Percentiles rank a stretch among this genome's conserved stretches.
phyloP scores from a whole-genome alignment of 2,329 filamentous ascomycete species.

The Chlorencoelia australis region DNA sequence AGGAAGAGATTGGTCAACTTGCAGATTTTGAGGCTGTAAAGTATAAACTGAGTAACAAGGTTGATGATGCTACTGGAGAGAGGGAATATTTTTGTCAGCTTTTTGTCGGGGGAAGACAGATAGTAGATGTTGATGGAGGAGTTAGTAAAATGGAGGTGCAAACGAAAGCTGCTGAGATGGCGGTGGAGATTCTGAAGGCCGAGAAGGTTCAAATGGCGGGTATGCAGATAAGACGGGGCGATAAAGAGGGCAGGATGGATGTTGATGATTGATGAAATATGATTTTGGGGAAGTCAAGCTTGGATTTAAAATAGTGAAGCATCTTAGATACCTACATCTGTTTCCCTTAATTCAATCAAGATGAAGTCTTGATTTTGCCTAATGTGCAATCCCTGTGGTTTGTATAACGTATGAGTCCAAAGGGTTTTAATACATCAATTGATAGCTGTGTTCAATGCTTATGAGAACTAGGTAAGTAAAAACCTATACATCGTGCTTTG shows the following conservation, averaged over 20 bases:
- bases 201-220: not conserved
- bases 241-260: not conserved
- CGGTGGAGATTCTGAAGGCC: constrained; percentile 29
- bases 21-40: constrained; percentile 41
- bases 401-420: too few relatives aligned
- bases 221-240: not conserved
- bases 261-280: too few relatives aligned
- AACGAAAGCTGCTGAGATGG: constrained; percentile 44
- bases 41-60: constrained; percentile 35
- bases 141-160: constrained; percentile 41
- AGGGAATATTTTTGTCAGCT: constrained; percentile 36
- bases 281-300: too few relatives aligned
- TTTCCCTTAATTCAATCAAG: too few relatives aligned
- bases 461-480: too few relatives aligned
- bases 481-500: too few relatives aligned
- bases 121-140: constrained; percentile 38
- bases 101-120: constrained; percentile 35
- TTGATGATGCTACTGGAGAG: constrained; percentile 1
- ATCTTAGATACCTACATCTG: too few relatives aligned
- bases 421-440: too few relatives aligned
- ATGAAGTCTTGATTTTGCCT: too few relatives aligned
- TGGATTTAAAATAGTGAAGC: too few relatives aligned
- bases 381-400: too few relatives aligned
- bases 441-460: too few relatives aligned
- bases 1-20: constrained; percentile 55